A percentile compares a stretch with the other conserved stretches of the same genome.
Evolutionary conservation across 164 flowering plant genomes (phyloP).

Genomic region (Buxus sempervirens): DNA sequence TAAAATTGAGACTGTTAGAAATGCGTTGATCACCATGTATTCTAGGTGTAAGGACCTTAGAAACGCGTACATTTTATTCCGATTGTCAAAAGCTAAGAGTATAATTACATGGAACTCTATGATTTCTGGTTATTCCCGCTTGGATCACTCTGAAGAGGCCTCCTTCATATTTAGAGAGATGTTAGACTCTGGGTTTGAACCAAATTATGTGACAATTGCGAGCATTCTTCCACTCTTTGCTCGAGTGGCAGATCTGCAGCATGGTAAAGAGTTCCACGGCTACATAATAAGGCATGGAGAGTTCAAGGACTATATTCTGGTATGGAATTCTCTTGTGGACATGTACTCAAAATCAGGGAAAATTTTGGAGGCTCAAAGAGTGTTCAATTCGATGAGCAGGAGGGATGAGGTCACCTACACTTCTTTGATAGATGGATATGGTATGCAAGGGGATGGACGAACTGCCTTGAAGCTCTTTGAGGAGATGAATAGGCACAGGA

Average conservation of each 20-base stretch:
- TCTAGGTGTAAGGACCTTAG: slow-evolving; percentile 8
- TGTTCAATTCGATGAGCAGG: slow-evolving; percentile 1
- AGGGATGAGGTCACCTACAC: slow-evolving; percentile 6
- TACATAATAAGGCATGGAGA: slow-evolving; percentile 5
- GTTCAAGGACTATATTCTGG: slow-evolving; percentile 3
- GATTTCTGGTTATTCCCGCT: slow-evolving; percentile 4
- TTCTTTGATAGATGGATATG: slow-evolving; percentile 6
- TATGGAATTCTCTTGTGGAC: slow-evolving; percentile 12
- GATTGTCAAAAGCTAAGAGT: background rate
- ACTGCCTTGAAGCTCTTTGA: slow-evolving; percentile 5
- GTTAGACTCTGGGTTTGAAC: slow-evolving; percentile 4
- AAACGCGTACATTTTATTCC: background rate
- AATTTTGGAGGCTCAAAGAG: slow-evolving; percentile 6
- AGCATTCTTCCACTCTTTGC: slow-evolving; percentile 4
- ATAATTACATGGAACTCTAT: slow-evolving; percentile 10
- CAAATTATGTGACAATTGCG: slow-evolving; percentile 10
- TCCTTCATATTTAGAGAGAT: slow-evolving; percentile 9
- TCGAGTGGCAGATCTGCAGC: slow-evolving; percentile 7
- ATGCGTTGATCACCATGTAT: background rate
- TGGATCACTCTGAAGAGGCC: slow-evolving; percentile 9
- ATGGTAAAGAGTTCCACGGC: slow-evolving; percentile 10
- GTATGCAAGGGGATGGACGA: slow-evolving; percentile 7
- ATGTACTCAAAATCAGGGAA: slow-evolving; percentile 14
- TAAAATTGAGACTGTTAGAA: background rate
- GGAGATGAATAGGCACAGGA: background rate